Base-by-base conservation (phyloP, 768 basidiomycete genomes). In the Lactifluus hygrophoroides region DNA sequence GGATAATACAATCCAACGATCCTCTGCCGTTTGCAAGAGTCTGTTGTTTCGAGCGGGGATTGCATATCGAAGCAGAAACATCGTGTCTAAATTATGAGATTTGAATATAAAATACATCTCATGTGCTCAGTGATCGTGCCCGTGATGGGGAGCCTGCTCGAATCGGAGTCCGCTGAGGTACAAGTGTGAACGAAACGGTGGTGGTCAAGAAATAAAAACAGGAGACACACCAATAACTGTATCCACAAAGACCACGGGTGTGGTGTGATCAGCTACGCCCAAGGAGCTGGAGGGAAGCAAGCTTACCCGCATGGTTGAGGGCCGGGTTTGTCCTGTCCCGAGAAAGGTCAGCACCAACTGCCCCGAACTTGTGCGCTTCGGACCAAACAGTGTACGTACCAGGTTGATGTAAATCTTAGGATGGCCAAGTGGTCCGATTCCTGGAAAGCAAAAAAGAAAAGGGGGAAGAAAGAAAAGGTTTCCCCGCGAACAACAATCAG, bases 391-490 rank as follows among this genome's bases (percentile, higher is more conserved):
- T 42, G 17, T 40, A 75, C 88, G 60, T 66, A 93, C 94, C 69
- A 99, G 71, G 75, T 98, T 98, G 71, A 99, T 93, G 68, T 82
- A 98, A 60, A 98, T 84, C 76, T 93, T 94, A 5, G 96, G 96
- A 70, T 99, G 96, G 23, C 96, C 96, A 28, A 99, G 80, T 43
- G 96, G 82, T 11, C 95, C 96, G 69, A 85, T 86, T 73, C 95
- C 95, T 98, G 69, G 0, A 51, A 32, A 28, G 5, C 23, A 21
- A 6, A 11, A 38, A 10, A 11, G 5, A 25, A 17, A 25, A 21
- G 8, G 2, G 7, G n/a, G 25, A 56, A 37, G 27, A n/a, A n/a
- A n/a, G n/a, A n/a, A n/a, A n/a, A n/a, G n/a, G n/a, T n/a, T n/a
- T 23, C 14, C 11, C 32, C 27, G 30, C 2, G 30, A n/a, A 32